Base-by-base conservation (phyloP, 495 filamentous ascomycete species). In the Daldinia vernicosa region DNA sequence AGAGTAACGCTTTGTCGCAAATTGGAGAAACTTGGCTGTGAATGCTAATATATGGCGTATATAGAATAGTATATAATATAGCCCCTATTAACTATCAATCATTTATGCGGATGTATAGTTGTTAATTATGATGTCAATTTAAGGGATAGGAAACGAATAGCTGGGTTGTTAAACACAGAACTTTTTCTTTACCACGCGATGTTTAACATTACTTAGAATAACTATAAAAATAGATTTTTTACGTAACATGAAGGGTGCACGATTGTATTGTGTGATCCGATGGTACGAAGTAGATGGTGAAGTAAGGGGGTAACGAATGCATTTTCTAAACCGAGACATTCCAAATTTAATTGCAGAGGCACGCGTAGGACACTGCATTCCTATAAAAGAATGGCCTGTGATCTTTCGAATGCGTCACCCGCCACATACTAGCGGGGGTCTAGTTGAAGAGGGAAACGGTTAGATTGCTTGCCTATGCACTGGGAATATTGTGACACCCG, bases 321-420 rank as follows among this genome's bases (percentile, higher is more conserved):
- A 40, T n/a, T 40, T 40, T 40, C 5, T 12, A 24, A 22, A 47
- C 8, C 0, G 22, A 47, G 26, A 53, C 50, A 53, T 53, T 30
- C 50, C 19, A 24, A 22, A 22, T 24, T 24, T 15, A 47, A 24
- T 6, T 5, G n/a, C 11, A 28, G 1, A 28, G 50, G 24, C 4
- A 30, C 15, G 26, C 50, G 5, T 53, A 30, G 27, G 24, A 17
- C 50, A 7, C 15, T 8, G 24, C 51, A 68, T 68, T 68, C 66
- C 66, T 56, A 43, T 47, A 24, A 47, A 24, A 47, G 17, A 11
- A 24, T 24, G 43, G 1, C 0, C n/a, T 5, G 3, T 22, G 19
- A 6, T 57, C 1, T 67, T 61, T 53, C 26, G 50, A 52, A 47
- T 17, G 33, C 43, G 27, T 60, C 27, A 27, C 19, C 54, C 26